A percentile compares a stretch with the other conserved stretches of the same genome.
Evolutionary conservation across 805 yeast genomes (phyloP).

Genomic region (Candida multigemmis): DNA sequence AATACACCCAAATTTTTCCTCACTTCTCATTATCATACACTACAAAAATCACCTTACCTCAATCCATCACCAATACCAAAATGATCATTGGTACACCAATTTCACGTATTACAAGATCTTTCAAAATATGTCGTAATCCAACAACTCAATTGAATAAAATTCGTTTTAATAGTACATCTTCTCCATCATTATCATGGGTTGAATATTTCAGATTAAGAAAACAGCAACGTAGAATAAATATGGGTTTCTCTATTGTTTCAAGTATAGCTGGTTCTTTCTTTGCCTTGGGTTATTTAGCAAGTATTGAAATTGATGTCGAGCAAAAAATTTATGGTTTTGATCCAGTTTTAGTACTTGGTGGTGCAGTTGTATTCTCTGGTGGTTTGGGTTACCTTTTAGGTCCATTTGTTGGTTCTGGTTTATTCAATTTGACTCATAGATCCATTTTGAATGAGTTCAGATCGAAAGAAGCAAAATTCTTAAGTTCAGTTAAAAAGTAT

Average conservation of each 20-base stretch:
- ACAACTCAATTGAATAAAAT: too few species aligned
- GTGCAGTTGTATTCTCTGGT: slow-evolving; percentile 64
- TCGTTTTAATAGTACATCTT: slow-evolving; percentile 2
- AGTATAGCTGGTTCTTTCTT: slow-evolving; percentile 55
- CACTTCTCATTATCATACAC: too few species aligned
- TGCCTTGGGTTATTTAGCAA: slow-evolving; percentile 72
- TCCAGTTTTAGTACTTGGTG: slow-evolving; percentile 73
- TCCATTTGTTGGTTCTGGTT: slow-evolving; percentile 64
- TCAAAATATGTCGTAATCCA: too few species aligned
- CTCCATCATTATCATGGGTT: slow-evolving; percentile 53
- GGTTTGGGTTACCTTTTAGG: slow-evolving; percentile 76
- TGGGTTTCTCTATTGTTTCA: slow-evolving; percentile 58
- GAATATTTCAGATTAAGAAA: slow-evolving; percentile 72
- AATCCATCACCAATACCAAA: too few species aligned
- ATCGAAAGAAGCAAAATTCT: slow-evolving; percentile 62
- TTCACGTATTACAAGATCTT: too few species aligned
- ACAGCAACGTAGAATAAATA: slow-evolving; percentile 62
- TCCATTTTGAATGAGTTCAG: slow-evolving; percentile 37
- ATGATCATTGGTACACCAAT: too few species aligned
- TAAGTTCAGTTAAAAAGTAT: slow-evolving; percentile 63
- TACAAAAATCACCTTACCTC: too few species aligned
- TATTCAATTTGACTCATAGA: slow-evolving; percentile 52
- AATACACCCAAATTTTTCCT: too few species aligned
- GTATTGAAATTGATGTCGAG: slow-evolving; percentile 80
- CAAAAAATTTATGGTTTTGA: slow-evolving; percentile 82